A percentile compares a stretch with the other conserved stretches of the same genome.
Conservation (phyloP, 345 rosid genomes). For the Populus pruinosa region DNA sequence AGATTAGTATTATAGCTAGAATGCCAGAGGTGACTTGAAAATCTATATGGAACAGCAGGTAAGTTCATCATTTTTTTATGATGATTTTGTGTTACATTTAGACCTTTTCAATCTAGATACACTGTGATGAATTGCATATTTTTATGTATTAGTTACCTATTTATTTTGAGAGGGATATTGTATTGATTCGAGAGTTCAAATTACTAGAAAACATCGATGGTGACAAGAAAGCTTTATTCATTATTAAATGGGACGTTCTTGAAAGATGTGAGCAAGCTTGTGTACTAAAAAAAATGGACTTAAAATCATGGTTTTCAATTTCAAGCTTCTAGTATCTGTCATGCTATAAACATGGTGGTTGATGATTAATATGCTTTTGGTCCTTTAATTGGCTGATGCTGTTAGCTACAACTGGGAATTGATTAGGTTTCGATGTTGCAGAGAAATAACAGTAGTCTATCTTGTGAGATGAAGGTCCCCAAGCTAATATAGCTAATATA, state of each 20-base stretch:
- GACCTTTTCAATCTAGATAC: neutral
- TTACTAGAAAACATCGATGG: neutral
- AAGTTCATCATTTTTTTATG: neutral
- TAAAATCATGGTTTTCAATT: too few species aligned
- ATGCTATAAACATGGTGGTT: neutral
- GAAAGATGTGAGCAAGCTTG: neutral
- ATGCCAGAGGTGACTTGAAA: neutral
- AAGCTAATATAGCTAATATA: too few species aligned
- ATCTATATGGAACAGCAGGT: neutral
- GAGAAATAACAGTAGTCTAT: neutral
- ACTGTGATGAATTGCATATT: neutral
- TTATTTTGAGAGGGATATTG: neutral
- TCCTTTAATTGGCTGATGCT: neutral
- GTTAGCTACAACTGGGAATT: neutral
- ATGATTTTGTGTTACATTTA: neutral
- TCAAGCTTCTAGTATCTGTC: neutral
- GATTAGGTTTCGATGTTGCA: neutral
- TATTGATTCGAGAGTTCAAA: too few species aligned
- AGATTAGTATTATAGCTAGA: neutral
- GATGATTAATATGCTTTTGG: neutral
- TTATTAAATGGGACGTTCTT: neutral
- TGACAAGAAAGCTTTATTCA: neutral
- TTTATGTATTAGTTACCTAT: too few species aligned
- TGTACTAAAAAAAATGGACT: neutral
- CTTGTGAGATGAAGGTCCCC: neutral